Evolutionary conservation across 805 yeast species (phyloP), one percentile per base, ranked within the genome.

Genomic region (Blastobotrys muscicola): DNA sequence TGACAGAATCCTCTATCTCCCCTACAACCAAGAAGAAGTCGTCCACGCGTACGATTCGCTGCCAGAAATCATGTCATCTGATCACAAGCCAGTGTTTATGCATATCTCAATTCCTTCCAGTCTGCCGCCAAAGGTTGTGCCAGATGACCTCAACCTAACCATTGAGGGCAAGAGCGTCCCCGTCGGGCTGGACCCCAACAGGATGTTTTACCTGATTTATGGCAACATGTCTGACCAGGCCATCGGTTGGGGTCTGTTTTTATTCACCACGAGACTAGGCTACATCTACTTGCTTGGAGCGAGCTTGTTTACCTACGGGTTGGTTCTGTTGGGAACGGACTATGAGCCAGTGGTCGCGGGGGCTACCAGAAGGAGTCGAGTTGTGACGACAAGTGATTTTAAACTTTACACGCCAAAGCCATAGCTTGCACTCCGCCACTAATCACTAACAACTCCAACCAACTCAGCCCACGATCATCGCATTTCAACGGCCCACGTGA

Each of bases 31-130:
- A 6, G 43, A 48, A 12, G 46, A 48, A 9, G 31, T 46, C 41
- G 42, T 67, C 61, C 50, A 61, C 10, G 55, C 58, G 3, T 86
- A 86, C 60, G 53, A 62, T 26, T 68, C 83, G 5, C 51, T 83
- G 6, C 58, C 65, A 1, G 57, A 65, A 0, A 60, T 81, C 33
- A 60, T 63, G 4, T 65, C 69, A 16, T 83, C 95, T 0, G 97
- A 87, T 60, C 97, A 87, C 61, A 74, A 75, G 39, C 94, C 96
- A 0, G 95, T 87, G 1, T 74, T 60, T 49, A 59, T 85, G 32
- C 60, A 61, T 16, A 40, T 51, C 11, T 15, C 34, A 6, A 45
- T 51, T 4, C 49, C 55, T 2, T 14, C 30, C 7, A 26, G 11
- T 3, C 44, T 50, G 10, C 50, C 50, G 8, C 33, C 46, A 3